Conservation (phyloP, 2,329 filamentous ascomycete genomes). For the Pyrenochaeta sp. region DNA sequence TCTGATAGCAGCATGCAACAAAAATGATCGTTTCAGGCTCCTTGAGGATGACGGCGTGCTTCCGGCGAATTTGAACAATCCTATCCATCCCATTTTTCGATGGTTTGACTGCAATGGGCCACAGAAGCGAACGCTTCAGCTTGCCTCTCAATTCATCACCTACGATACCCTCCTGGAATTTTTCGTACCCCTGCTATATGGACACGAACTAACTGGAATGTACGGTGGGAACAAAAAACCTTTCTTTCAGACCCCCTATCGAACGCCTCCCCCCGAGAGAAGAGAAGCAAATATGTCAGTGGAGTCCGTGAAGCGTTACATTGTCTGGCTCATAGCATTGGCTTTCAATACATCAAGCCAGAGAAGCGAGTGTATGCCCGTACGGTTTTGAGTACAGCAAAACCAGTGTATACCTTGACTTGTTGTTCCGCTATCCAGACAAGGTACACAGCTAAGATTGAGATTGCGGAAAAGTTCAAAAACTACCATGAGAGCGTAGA, state of each 20-base stretch:
- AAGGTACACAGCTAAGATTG: constrained; percentile 26
- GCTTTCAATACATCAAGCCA: constrained; percentile 25
- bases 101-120: constrained; percentile 21
- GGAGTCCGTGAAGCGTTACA: constrained; percentile 33
- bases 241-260: constrained; percentile 33
- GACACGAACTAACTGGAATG: constrained; percentile 21
- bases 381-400: constrained; percentile 15
- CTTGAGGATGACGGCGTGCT: constrained; percentile 33
- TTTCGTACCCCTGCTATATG: constrained; percentile 41
- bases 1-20: constrained; percentile 34
- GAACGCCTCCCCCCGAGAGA: constrained; percentile 16
- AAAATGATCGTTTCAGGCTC: constrained; percentile 41
- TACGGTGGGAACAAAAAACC: constrained; percentile 5
- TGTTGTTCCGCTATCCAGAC: constrained; percentile 26
- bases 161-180: constrained; percentile 39
- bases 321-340: constrained; percentile 35
- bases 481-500: constrained; percentile 25
- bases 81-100: constrained; percentile 42
- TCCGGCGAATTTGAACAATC: constrained; percentile 33
- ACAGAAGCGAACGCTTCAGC: constrained; percentile 34
- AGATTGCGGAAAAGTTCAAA: constrained; percentile 27
- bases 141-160: constrained; percentile 46
- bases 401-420: constrained; percentile 8
- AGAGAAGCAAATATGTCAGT: constrained; percentile 18
- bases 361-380: constrained; percentile 31